Base-by-base conservation (phyloP, 257 asterid species). In the Nemophila menziesii region DNA sequence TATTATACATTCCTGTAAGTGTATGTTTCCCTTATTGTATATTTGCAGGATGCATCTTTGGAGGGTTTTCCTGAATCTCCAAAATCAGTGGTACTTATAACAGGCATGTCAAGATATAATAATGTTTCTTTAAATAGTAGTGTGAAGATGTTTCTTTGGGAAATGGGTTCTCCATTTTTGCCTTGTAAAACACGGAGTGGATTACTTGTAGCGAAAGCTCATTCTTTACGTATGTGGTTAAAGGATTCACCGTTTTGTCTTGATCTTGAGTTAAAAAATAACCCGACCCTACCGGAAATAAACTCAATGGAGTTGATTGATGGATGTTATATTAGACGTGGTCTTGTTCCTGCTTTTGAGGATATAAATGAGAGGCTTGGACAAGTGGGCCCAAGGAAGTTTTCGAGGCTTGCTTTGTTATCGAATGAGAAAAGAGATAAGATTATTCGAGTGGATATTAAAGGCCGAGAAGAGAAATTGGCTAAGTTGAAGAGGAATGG, bases 21-120 rank as follows among this genome's bases (percentile, higher is more conserved):
- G 10, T 16, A 29, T 38, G 17, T 46, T 8, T 4, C n/a, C 1
- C 22, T 8, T 37, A n/a, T 58, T 49, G 24, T 13, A 43, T 46
- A 55, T 49, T 50, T 27, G 53, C 82, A 89, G 98, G 98, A 89
- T 58, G 98, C 98, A 56, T 84, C 98, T 15, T 57, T 89, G 78
- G 82, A 89, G 69, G 98, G 98, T 22, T 70, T 64, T 19, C 98
- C 98, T 1, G 90, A 75, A 62, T 84, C 95, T 56, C 95, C 98
- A 24, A 89, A 84, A 40, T 83, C 95, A 0, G 93, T 89, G 13
- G 92, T 80, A 26, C 73, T 89, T 22, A 89, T 89, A 44, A 87
- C 92, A 0, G 95, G 97, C 43, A 72, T 76, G 20, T 71, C 95
- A 46, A 86, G 71, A 22, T 87, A 87, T 80, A 83, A 87, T 71